Conservation (phyloP, 2,329 filamentous ascomycete species). For the Gnomoniopsis smithogilvyi region DNA sequence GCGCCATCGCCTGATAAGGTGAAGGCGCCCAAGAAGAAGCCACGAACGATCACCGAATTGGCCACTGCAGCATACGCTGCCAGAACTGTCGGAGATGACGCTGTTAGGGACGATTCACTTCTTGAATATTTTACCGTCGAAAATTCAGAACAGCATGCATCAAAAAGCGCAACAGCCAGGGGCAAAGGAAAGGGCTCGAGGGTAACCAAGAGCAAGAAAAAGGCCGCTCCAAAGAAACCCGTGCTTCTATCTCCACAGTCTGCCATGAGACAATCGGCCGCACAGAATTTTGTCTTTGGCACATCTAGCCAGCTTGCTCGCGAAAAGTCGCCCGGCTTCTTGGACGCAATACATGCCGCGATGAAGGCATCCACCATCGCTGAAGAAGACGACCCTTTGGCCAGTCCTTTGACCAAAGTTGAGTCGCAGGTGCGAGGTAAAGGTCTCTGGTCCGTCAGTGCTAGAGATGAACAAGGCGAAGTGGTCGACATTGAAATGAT, state of each 20-base stretch:
- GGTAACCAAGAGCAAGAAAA: slow-evolving; percentile 35
- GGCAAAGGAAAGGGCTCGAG: slow-evolving; percentile 37
- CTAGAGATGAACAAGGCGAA: slow-evolving; percentile 62
- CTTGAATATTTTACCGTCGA: slow-evolving; percentile 41
- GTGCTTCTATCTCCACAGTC: slow-evolving; percentile 66
- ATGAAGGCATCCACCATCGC: slow-evolving; percentile 55
- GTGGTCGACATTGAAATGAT: slow-evolving; percentile 62
- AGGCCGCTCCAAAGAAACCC: slow-evolving; percentile 35
- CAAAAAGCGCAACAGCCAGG: slow-evolving; percentile 23
- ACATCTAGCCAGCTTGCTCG: slow-evolving; percentile 78
- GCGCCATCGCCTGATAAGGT: slow-evolving; percentile 36
- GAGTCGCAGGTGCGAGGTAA: slow-evolving; percentile 6
- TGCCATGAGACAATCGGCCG: slow-evolving; percentile 61
- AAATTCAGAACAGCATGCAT: slow-evolving; percentile 29
- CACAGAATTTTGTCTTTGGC: slow-evolving; percentile 79
- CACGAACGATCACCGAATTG: slow-evolving; percentile 73
- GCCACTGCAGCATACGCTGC: slow-evolving; percentile 68
- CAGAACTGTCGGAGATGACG: slow-evolving; percentile 28
- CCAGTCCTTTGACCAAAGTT: slow-evolving; percentile 20
- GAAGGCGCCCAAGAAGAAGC: slow-evolving; percentile 63
- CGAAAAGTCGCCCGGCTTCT: slow-evolving; percentile 66
- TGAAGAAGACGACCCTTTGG: slow-evolving; percentile 36
- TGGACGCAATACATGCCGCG: slow-evolving; percentile 60
- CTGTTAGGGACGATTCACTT: slow-evolving; percentile 34
- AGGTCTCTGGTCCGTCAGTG: slow-evolving; percentile 68